Evolutionary conservation across 2,329 filamentous ascomycete genomes (phyloP).

Genomic region (Sphaceloma murrayae): DNA sequence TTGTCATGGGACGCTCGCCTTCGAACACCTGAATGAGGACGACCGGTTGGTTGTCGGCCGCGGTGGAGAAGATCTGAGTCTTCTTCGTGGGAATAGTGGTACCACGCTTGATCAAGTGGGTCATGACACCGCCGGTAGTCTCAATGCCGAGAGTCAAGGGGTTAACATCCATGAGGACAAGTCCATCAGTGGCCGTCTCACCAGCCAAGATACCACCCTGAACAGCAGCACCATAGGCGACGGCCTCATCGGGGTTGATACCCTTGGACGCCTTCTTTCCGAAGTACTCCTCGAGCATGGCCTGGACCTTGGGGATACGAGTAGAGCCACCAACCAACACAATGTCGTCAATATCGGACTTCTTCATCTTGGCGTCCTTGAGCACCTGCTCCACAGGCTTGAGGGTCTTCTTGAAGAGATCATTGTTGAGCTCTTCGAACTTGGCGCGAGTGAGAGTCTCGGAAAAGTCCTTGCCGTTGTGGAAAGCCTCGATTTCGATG

Average conservation of each 20-base stretch:
- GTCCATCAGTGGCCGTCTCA: conserved; percentile 63
- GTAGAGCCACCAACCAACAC: conserved; percentile 97
- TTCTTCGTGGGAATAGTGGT: conserved; percentile 92
- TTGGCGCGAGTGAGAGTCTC: conserved; percentile 97
- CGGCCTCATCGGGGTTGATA: conserved; percentile 98
- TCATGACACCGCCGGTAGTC: conserved; percentile 96
- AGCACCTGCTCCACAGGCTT: conserved; percentile 98
- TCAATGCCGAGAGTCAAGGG: conserved; percentile 93
- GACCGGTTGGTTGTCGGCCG: conserved; percentile 91
- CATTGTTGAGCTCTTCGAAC: conserved; percentile 98
- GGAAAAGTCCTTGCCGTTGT: conserved; percentile 93
- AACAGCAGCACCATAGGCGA: conserved; percentile 93
- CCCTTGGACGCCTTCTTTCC: conserved; percentile 98
- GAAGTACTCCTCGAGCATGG: conserved; percentile 93
- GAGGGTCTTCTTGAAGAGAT: conserved; percentile 98
- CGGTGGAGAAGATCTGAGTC: conserved; percentile 95
- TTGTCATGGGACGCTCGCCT: conserved; percentile 87
- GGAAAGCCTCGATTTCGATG: conserved; percentile 88
- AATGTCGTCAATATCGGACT: conserved; percentile 89
- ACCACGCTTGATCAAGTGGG: conserved; percentile 89
- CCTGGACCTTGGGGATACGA: conserved; percentile 96
- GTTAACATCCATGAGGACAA: conserved; percentile 97
- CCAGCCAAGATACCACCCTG: conserved; percentile 93
- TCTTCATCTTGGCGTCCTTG: conserved; percentile 96
- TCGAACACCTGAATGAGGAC: conserved; percentile 94